These are phyloP conservation scores for Eudorina sp. DNA, from an alignment of 139 green algal genomes.

Conservation along the genomic window DNA sequence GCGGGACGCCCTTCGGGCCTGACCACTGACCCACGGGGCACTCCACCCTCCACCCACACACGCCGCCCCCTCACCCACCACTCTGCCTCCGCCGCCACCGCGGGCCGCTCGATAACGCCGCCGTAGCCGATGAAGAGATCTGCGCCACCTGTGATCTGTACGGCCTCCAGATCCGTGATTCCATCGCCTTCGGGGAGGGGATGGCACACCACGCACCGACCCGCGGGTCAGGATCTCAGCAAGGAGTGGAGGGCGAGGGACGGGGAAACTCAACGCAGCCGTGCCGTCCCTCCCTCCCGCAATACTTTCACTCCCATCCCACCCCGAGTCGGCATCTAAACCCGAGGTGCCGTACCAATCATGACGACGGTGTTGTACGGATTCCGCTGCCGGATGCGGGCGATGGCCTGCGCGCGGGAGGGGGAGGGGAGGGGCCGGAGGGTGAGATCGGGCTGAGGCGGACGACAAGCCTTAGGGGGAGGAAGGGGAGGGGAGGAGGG, in stretches of 20 bases:
- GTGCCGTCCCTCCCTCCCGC: no score
- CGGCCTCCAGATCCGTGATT: slow-evolving; percentile 81
- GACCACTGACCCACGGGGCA: no score
- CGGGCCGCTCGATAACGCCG: slow-evolving; percentile 65
- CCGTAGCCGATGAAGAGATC: slow-evolving; percentile 82
- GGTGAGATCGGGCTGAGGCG: no score
- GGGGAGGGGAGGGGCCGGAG: not conserved
- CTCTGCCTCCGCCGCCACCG: slow-evolving; percentile 69
- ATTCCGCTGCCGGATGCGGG: slow-evolving; percentile 63
- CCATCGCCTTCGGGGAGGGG: slow-evolving; percentile 61
- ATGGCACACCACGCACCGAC: no score
- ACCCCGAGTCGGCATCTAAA: not conserved
- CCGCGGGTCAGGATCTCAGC: no score
- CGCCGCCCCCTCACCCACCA: slow-evolving; percentile 59
- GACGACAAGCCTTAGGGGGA: no score
- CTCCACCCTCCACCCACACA: not conserved
- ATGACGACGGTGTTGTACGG: slow-evolving; percentile 85
- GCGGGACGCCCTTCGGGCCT: no score
- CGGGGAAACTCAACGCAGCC: no score
- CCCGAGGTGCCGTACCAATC: slow-evolving; percentile 59
- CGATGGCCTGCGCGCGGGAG: slow-evolving; percentile 57
- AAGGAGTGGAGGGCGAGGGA: no score
- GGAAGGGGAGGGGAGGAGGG: no score
- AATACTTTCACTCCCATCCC: no score
- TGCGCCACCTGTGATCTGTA: slow-evolving; percentile 71